Base-by-base conservation (phyloP, 1,284 basidiomycete genomes). In the Ganoderma multipileum region DNA sequence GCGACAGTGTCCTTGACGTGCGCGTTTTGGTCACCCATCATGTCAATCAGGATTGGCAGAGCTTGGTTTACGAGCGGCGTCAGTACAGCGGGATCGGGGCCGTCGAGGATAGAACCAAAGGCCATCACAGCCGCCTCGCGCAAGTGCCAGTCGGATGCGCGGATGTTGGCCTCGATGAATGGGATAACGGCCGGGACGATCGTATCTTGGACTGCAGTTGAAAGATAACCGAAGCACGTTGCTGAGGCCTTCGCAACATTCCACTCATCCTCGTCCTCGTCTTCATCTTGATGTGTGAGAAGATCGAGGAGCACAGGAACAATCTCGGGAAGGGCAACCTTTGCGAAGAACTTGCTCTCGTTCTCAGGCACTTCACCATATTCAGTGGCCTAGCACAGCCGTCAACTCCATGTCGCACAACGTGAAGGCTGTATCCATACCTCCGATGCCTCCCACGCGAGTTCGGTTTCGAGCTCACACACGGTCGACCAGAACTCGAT, bases 401-500 rank as follows among this genome's bases (percentile, higher is more conserved):
- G 68, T 75, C 57, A 65, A 59, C 14, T 20, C 65, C 28, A n/a
- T 16, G 14, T 26, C 60, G 36, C 9, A 30, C 3, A 38, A 23
- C 16, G 20, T 30, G 38, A 36, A 28, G 41, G 23, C 58, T 30
- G 16, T 50, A 36, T n/a, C 79, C 84, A 70, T 75, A 95, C 95
- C 84, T 99, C 97, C 73, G 94, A 91, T 0, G 95, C 93, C 79
- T 99, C 96, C 72, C 96, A 88, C n/a, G 92, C 91, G 66, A 99
- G 84, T 72, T 98, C 96, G 59, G 96, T 92, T 81, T 99, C 97
- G 80, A 98, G 95, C 79, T 99, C 97, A 78, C 97, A 99, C 8
- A 99, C 97, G 5, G 97, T 99, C 3, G 96, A 96, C 97, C 98
- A 99, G 83, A 99, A 99, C 79, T 99, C 97, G 72, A 99, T 94